Conservation (phyloP, 2,329 filamentous ascomycete genomes). For the Aspergillus sp. region DNA sequence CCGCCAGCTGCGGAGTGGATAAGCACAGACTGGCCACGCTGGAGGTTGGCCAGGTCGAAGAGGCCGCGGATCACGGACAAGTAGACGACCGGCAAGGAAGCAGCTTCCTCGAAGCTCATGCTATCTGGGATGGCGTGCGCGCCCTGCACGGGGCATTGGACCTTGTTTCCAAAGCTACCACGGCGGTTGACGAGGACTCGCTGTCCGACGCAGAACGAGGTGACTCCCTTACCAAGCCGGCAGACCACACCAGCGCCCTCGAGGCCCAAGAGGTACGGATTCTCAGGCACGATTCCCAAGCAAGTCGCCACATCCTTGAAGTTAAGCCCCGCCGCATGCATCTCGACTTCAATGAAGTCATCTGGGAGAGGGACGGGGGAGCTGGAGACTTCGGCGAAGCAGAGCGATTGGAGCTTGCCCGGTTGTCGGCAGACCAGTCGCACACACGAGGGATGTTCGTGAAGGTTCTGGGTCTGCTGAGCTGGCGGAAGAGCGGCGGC, state of each 20-base stretch:
- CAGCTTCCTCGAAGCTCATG: conserved; percentile 30
- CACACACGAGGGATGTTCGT: neutral
- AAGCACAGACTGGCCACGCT: conserved; percentile 20
- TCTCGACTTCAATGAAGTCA: conserved; percentile 28
- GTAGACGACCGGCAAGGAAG: conserved; percentile 28
- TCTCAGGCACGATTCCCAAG: conserved; percentile 23
- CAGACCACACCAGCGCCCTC: conserved; percentile 46
- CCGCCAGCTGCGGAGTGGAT: conserved; percentile 26
- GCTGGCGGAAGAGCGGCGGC: neutral
- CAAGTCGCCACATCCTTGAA: conserved; percentile 23
- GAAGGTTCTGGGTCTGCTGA: neutral
- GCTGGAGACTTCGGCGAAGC: conserved; percentile 9
- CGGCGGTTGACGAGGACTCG: conserved; percentile 24
- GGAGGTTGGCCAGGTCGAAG: conserved; percentile 21
- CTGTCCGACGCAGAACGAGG: conserved; percentile 34
- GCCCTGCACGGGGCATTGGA: conserved; percentile 9
- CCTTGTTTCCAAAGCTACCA: conserved; percentile 12
- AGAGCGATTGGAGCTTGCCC: conserved; percentile 15
- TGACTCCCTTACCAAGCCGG: conserved; percentile 29
- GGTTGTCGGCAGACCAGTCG: conserved; percentile 8
- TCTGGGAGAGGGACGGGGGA: conserved; percentile 5
- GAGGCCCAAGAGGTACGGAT: conserved; percentile 44
- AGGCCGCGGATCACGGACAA: conserved; percentile 29
- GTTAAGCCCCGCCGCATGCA: conserved; percentile 21
- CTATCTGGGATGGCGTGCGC: conserved; percentile 29